phyloP scores from a whole-genome alignment of 2,329 filamentous ascomycete genomes.

The Parascedosporium putredinis region DNA sequence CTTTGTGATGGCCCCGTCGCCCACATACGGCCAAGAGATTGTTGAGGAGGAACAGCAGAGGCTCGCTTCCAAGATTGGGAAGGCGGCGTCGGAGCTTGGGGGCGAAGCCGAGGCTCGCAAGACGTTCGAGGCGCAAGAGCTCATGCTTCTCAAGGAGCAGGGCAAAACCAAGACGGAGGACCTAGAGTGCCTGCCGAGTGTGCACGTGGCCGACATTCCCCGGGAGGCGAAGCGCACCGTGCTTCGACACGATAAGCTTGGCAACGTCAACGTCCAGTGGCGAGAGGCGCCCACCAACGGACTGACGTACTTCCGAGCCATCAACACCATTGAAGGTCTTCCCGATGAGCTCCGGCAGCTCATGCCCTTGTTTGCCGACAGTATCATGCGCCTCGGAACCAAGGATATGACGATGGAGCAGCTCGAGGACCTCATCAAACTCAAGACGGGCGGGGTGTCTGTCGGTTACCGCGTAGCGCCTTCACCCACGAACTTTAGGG shows the following conservation, averaged over 20 bases:
- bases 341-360: conserved; percentile 77
- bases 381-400: conserved; percentile 87
- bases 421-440: conserved; percentile 88
- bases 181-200: conserved; percentile 75
- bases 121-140: conserved; percentile 65
- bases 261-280: conserved; percentile 70
- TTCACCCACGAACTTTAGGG: conserved; percentile 59
- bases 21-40: conserved; percentile 62
- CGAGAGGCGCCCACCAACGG: conserved; percentile 90
- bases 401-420: conserved; percentile 84
- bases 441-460: conserved; percentile 86
- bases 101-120: conserved; percentile 61
- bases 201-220: conserved; percentile 83
- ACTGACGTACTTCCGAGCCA: conserved; percentile 86
- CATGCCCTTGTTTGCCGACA: conserved; percentile 82
- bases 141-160: conserved; percentile 71
- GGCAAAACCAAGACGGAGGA: conserved; percentile 76
- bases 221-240: conserved; percentile 54
- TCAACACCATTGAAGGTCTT: conserved; percentile 69
- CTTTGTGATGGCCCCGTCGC: conserved; percentile 88
- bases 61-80: conserved; percentile 62
- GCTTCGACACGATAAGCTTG: conserved; percentile 54
- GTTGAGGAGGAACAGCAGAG: conserved; percentile 67
- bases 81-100: conserved; percentile 57
- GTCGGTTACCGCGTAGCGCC: conserved; percentile 77